Conservation (phyloP, 306 rosid species). For the Cucurbita ficifolia region DNA sequence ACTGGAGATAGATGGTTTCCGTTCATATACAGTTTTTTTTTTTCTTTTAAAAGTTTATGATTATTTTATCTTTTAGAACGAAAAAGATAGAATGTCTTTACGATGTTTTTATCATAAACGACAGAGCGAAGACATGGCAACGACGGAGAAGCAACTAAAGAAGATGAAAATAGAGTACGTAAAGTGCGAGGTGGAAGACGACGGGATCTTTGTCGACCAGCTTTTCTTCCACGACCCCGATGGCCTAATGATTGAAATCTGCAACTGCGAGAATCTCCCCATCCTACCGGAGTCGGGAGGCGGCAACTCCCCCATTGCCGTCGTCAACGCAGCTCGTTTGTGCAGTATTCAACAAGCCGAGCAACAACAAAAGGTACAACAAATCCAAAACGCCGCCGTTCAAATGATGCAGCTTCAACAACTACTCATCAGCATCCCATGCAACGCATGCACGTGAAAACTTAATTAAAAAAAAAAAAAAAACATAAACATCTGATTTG, state of each 20-base stretch:
- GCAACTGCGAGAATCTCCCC: conserved; percentile 72
- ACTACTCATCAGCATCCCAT: neutral
- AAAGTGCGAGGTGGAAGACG: conserved; percentile 46
- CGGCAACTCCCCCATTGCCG: neutral
- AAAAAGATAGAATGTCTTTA: no score
- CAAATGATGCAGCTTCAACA: neutral
- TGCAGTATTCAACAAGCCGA: neutral
- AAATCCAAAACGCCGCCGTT: neutral
- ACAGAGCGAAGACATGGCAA: conserved; percentile 52
- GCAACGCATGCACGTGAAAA: neutral
- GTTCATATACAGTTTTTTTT: no score
- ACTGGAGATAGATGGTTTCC: no score
- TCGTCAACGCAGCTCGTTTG: neutral
- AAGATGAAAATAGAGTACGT: conserved; percentile 52
- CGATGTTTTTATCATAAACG: neutral
- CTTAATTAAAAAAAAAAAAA: no score
- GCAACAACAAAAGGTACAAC: neutral
- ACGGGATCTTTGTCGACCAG: conserved; percentile 52
- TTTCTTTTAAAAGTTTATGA: no score
- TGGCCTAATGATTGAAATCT: conserved; percentile 63
- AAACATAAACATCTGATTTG: no score
- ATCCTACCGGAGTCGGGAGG: conserved; percentile 29
- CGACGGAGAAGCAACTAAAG: conserved; percentile 40
- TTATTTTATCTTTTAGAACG: no score
- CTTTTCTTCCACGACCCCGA: conserved; percentile 84